These are phyloP conservation scores for Colletotrichum eleusines DNA, from an alignment of 2,329 filamentous ascomycete species.

Conservation along the genomic window DNA sequence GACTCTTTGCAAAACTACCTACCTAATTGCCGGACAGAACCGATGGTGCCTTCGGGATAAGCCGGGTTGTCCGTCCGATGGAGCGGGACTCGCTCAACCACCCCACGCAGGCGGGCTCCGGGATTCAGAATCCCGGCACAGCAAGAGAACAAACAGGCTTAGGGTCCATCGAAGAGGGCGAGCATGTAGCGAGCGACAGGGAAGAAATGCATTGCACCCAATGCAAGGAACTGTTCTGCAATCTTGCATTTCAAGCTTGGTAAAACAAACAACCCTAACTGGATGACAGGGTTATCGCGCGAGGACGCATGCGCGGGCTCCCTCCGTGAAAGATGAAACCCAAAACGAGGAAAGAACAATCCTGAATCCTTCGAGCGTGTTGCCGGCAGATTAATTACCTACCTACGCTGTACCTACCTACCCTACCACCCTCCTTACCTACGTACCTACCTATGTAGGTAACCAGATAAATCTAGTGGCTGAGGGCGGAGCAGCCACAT, in stretches of 20 bases:
- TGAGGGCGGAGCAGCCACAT: constrained; percentile 32
- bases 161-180: neutral
- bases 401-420: no score
- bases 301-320: neutral
- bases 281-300: neutral
- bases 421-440: no score
- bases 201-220: neutral
- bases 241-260: constrained; percentile 5
- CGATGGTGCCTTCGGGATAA: neutral
- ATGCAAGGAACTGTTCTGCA: constrained; percentile 8
- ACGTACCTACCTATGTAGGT: no score
- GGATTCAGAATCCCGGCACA: no score
- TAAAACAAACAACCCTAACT: neutral
- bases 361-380: neutral
- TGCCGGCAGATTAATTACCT: neutral
- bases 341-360: neutral
- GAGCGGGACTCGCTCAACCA: neutral
- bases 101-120: neutral
- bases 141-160: no score
- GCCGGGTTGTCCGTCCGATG: neutral
- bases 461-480: constrained; percentile 8
- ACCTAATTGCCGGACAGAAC: neutral
- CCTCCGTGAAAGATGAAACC: constrained; percentile 14
- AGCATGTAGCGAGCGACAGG: neutral
- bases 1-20: neutral